A percentile compares a stretch with the other conserved stretches of the same genome.
These are phyloP conservation scores for Colletotrichum aenigma DNA, from an alignment of 2,329 filamentous ascomycete species.

Conservation along the genomic window DNA sequence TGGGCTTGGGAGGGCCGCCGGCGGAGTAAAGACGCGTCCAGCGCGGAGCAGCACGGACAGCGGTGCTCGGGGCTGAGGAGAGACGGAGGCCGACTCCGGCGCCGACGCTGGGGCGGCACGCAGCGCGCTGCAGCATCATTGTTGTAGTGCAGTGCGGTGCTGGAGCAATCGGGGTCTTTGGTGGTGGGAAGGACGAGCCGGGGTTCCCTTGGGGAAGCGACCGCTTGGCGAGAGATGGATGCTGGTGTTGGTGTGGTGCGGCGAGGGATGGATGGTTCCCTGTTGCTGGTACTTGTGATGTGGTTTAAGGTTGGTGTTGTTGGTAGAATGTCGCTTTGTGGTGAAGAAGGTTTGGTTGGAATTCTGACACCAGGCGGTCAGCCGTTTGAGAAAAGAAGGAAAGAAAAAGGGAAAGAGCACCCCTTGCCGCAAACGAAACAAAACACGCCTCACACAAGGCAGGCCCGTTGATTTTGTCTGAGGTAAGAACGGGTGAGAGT, in stretches of 20 bases:
- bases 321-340: neutral
- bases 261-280: neutral
- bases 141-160: neutral
- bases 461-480: neutral
- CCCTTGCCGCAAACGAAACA: neutral
- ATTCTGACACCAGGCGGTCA: neutral
- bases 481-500: neutral
- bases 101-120: neutral
- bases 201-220: neutral
- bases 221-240: neutral
- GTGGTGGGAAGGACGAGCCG: neutral
- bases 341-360: neutral
- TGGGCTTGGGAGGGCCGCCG: neutral
- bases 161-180: neutral
- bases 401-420: neutral
- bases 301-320: neutral
- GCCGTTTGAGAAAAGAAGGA: neutral
- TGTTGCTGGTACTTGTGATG: neutral
- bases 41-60: neutral
- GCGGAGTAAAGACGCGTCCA: conserved; percentile 1
- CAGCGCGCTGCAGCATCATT: conserved; percentile 12
- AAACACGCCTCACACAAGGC: neutral
- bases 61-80: neutral
- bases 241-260: neutral
- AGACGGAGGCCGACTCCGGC: neutral